These are phyloP conservation scores for Neofusicoccum sp. DNA, from an alignment of 2,329 filamentous ascomycete species.

Conservation along the genomic window DNA sequence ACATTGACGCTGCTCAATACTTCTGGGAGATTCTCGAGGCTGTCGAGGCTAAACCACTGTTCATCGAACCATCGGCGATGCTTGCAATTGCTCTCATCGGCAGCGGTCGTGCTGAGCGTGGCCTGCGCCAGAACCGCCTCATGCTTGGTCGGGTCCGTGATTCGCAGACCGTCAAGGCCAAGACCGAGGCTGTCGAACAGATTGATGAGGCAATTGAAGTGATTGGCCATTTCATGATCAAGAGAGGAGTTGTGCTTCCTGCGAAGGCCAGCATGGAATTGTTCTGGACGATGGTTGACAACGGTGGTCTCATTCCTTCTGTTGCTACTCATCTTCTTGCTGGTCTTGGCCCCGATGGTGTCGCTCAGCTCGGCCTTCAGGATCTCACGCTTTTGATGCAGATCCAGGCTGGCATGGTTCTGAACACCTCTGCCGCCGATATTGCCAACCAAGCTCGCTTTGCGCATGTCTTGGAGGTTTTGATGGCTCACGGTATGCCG, in stretches of 20 bases:
- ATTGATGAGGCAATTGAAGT: slow-evolving; percentile 83
- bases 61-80: slow-evolving; percentile 89
- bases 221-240: slow-evolving; percentile 57
- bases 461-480: slow-evolving; percentile 59
- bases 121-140: slow-evolving; percentile 71
- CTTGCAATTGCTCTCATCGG: slow-evolving; percentile 85
- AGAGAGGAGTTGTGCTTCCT: slow-evolving; percentile 51
- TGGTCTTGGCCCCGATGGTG: slow-evolving; percentile 58
- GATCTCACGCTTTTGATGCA: slow-evolving; percentile 61
- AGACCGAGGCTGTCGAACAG: slow-evolving; percentile 66
- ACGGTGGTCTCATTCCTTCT: slow-evolving; percentile 59
- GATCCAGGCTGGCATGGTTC: slow-evolving; percentile 55
- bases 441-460: slow-evolving; percentile 60
- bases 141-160: slow-evolving; percentile 85
- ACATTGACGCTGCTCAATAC: slow-evolving; percentile 71
- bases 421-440: slow-evolving; percentile 49
- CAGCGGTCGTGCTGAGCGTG: slow-evolving; percentile 80
- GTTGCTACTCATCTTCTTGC: slow-evolving; percentile 61
- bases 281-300: slow-evolving; percentile 64
- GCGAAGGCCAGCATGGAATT: slow-evolving; percentile 58
- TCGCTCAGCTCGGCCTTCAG: slow-evolving; percentile 53
- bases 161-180: slow-evolving; percentile 49
- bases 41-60: slow-evolving; percentile 60
- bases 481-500: slow-evolving; percentile 52
- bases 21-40: slow-evolving; percentile 76